Percentiles rank a stretch among this genome's conserved stretches.
These are phyloP conservation scores for Zygotorulaspora sp. DNA, from an alignment of 805 yeast genomes.

Conservation along the genomic window DNA sequence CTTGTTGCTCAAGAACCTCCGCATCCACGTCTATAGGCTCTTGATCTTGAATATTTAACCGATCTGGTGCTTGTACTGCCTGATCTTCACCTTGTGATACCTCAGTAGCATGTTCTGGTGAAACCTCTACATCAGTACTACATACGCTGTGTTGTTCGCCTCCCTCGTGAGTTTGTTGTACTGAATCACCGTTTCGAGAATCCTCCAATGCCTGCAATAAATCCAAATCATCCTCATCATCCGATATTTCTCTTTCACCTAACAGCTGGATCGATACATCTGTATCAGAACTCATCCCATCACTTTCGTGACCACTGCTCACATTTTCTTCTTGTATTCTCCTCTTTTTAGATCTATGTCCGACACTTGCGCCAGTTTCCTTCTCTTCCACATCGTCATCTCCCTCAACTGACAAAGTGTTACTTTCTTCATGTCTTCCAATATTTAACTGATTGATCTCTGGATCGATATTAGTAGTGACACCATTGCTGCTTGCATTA, in stretches of 20 bases:
- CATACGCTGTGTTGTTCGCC: background rate
- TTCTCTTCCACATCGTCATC: no score
- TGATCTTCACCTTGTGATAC: conserved; percentile 5
- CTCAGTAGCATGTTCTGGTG: conserved; percentile 9
- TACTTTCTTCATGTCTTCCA: no score
- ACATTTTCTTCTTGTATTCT: conserved; percentile 5
- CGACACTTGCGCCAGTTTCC: no score
- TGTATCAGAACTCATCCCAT: conserved; percentile 5
- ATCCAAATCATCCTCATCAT: conserved; percentile 15
- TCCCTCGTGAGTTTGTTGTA: conserved; percentile 6
- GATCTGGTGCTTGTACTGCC: conserved; percentile 8
- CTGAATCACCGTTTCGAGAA: conserved; percentile 7
- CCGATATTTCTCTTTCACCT: conserved; percentile 10
- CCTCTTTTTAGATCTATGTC: no score
- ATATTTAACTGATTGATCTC: no score
- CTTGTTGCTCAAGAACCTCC: conserved; percentile 36
- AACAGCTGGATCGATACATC: conserved; percentile 22
- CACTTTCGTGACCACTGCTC: no score
- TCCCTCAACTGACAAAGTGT: conserved; percentile 1
- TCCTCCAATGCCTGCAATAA: conserved; percentile 11
- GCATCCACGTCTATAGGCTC: conserved; percentile 23
- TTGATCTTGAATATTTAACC: conserved; percentile 1
- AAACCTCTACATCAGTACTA: background rate
- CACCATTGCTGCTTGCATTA: background rate
- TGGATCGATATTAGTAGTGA: no score